Conservation (phyloP, 805 yeast genomes). For the Lipomyces chichibuensis region DNA sequence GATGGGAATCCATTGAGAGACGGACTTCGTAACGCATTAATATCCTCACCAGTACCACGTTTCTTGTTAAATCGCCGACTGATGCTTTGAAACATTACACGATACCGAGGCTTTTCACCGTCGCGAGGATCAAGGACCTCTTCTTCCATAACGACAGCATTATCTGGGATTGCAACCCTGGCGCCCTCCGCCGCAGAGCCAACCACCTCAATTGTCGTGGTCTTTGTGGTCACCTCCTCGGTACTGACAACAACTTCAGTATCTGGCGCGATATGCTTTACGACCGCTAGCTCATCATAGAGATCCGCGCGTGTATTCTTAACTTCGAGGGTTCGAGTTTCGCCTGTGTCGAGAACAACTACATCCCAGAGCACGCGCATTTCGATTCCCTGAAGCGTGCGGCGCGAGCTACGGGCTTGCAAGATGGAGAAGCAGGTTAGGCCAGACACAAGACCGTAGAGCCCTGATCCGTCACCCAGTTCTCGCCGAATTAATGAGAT, state of each 20-base stretch:
- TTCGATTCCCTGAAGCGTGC: constrained; percentile 35
- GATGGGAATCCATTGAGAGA: background rate
- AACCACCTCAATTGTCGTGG: constrained; percentile 31
- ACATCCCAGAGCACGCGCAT: constrained; percentile 43
- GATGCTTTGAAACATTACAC: constrained; percentile 31
- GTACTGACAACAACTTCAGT: constrained; percentile 28
- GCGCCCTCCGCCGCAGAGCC: constrained; percentile 15
- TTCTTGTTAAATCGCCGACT: constrained; percentile 22
- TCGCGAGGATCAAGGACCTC: constrained; percentile 16
- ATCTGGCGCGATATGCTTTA: constrained; percentile 28
- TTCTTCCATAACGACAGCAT: constrained; percentile 32
- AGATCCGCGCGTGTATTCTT: constrained; percentile 23
- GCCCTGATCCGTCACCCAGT: constrained; percentile 41
- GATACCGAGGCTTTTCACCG: constrained; percentile 25
- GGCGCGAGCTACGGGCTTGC: constrained; percentile 39
- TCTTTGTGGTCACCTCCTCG: constrained; percentile 32
- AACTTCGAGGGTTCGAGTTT: constrained; percentile 33
- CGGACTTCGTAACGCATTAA: constrained; percentile 1
- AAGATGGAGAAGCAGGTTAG: constrained; percentile 41
- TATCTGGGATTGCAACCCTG: constrained; percentile 22
- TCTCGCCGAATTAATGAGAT: constrained; percentile 39
- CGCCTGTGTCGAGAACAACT: constrained; percentile 43
- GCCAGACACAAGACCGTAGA: constrained; percentile 41
- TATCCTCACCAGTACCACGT: constrained; percentile 29
- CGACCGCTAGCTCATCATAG: constrained; percentile 17